Evolutionary conservation across 345 rosid genomes (phyloP), one percentile per base, ranked within the genome.

Genomic region (Euphorbia lathyris): DNA sequence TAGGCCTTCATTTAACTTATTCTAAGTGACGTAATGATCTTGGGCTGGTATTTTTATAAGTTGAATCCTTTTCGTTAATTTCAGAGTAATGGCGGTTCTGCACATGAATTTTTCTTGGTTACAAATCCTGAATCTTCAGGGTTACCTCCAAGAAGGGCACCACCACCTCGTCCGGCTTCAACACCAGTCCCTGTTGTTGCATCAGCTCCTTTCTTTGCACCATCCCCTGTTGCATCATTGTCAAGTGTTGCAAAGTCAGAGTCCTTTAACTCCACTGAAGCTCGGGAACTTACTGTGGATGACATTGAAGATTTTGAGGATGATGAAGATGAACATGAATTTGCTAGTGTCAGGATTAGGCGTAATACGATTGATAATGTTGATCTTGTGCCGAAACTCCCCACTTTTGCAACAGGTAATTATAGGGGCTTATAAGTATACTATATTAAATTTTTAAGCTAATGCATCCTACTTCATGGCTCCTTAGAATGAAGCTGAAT

Each of bases 281-380:
- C 68, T 62, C 88, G 78, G 70, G 99, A 95, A 77, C 87, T 95
- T 63, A 91, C 98, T 67, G 96, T 95, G 63, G 99, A 95, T 83
- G 99, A 95, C 80, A 95, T 95, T 83, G 98, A 95, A 38, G 98
- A 92, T 85, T 92, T 91, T 82, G 96, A 90, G 73, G 93, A 88
- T 38, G 97, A 90, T 64, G 93, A 84, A 70, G 88, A 83, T 58
- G 71, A 66, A 27, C 45, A 36, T 29, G 96, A 85, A 79, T 83
- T 88, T 77, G 73, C 73, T 71, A 87, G 88, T 83, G 72, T 81
- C 74, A 88, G 89, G 79, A 77, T 85, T 77, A 86, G 97, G 77
- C 86, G 93, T 45, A 85, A 83, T 60, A 84, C 75, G 67, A 86
- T 73, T 80, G 96, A 84, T 78, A 90, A 86, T 65, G 83, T 88